Evolutionary conservation across 1,284 basidiomycete genomes (phyloP), one percentile per base, ranked within the genome.

Genomic region (Cryptococcus jaspeensis): DNA sequence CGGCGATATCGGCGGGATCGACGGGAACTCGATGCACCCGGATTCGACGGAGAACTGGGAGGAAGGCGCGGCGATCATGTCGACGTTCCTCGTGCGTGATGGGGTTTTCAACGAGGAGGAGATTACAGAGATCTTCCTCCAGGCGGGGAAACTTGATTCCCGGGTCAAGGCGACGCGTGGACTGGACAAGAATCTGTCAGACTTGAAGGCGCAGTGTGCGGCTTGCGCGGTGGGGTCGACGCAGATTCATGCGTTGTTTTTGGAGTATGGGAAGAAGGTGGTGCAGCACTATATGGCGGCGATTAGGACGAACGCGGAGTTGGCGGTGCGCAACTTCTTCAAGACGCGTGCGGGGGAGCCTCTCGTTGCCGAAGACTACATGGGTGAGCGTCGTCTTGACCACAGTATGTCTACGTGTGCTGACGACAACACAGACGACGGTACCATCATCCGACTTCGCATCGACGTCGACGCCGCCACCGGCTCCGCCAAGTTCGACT

Each of bases 401-500:
- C 37, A n/a, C n/a, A n/a, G n/a, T n/a, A n/a, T n/a, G n/a, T n/a
- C n/a, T n/a, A n/a, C n/a, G n/a, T n/a, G 36, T 40, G 35, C 58
- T 25, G 41, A 43, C 41, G 49, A 53, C 22, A 38, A 47, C 36
- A 49, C 47, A 23, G 72, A 74, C 56, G 72, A 74, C 48, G 72
- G 72, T 22, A 72, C 72, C 13, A 50, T 57, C 18, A 55, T 74
- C 37, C 48, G 57, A 56, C 83, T 98, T 25, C 83, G 79, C 36
- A 87, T 97, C n/a, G 85, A 86, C 42, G 97, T 98, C 60, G 80
- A 96, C 72, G 83, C 86, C 55, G 72, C 84, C 15, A 32, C 28
- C 28, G 92, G 95, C 1, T 87, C 85, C 20, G 95, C 94, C 0
- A 80, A 89, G 8, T 85, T 97, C 61, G 93, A 98, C 75, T 99